Percentiles rank a stretch among this genome's conserved stretches.
Evolutionary conservation across 805 yeast genomes (phyloP).

Genomic region (Torulaspora maleeae): DNA sequence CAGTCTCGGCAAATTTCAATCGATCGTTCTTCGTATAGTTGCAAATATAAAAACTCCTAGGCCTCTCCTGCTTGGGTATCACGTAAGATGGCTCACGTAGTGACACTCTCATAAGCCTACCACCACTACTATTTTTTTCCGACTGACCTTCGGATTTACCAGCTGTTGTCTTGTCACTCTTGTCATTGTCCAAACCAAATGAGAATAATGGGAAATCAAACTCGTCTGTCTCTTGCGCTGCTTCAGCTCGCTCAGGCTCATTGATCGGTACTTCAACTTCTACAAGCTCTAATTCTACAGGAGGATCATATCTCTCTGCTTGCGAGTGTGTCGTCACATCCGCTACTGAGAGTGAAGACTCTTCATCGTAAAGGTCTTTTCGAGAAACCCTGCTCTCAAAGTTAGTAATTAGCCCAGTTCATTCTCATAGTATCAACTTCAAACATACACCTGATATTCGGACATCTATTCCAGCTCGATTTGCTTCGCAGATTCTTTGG

Average conservation of each 20-base stretch:
- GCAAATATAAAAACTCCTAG: constrained; percentile 25
- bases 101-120: constrained; percentile 26
- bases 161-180: neutral
- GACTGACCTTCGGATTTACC: neutral
- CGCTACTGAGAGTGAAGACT: constrained; percentile 6
- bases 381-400: constrained; percentile 20
- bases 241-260: constrained; percentile 10
- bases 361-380: constrained; percentile 20
- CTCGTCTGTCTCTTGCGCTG: constrained; percentile 16
- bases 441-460: constrained; percentile 17
- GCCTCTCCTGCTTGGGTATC: constrained; percentile 21
- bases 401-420: constrained; percentile 5
- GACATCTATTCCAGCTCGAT: constrained; percentile 6
- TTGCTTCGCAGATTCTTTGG: too few species aligned
- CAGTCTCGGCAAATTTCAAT: constrained; percentile 16
- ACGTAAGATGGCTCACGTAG: constrained; percentile 23
- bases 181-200: constrained; percentile 8
- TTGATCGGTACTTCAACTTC: constrained; percentile 16
- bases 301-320: constrained; percentile 23
- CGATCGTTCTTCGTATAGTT: constrained; percentile 14
- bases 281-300: constrained; percentile 32
- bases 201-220: constrained; percentile 34
- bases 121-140: neutral
- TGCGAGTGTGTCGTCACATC: constrained; percentile 2
- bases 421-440: neutral